phyloP scores from a whole-genome alignment of 164 flowering plant species.

The Dillenia turbinata region DNA sequence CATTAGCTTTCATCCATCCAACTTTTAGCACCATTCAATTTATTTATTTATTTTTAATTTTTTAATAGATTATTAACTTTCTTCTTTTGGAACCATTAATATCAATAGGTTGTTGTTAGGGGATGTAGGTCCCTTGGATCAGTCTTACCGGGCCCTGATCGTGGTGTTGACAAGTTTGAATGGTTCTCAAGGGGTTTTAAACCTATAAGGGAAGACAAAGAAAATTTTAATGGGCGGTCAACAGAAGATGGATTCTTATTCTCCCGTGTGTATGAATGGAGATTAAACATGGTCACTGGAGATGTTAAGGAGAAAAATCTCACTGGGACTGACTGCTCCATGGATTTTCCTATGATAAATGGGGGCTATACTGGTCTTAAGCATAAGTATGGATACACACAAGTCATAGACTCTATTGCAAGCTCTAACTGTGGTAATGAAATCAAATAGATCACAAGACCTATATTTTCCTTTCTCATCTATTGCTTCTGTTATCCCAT shows the following conservation, averaged over 20 bases:
- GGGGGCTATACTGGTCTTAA: conserved; percentile 26
- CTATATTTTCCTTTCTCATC: background rate
- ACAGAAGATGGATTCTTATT: conserved; percentile 25
- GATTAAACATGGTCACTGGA: conserved; percentile 46
- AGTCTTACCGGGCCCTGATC: conserved; percentile 59
- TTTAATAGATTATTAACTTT: background rate
- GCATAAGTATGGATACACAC: conserved; percentile 48
- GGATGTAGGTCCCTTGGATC: conserved; percentile 52
- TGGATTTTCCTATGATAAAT: conserved; percentile 63
- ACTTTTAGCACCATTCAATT: background rate
- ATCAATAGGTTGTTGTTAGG: conserved; percentile 47
- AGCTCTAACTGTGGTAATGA: conserved; percentile 44
- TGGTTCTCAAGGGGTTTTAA: conserved; percentile 53
- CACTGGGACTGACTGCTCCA: conserved; percentile 28
- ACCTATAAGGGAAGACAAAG: conserved; percentile 7
- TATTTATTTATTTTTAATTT: background rate
- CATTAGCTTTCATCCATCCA: background rate
- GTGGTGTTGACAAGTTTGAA: conserved; percentile 39
- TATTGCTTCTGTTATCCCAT: no score
- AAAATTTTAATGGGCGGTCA: background rate
- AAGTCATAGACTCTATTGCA: conserved; percentile 34
- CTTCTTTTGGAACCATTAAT: background rate
- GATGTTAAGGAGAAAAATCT: conserved; percentile 42
- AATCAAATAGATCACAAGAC: background rate
- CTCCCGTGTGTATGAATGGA: conserved; percentile 45